Conservation (phyloP, 1,284 basidiomycete genomes). For the Tylopilus sp. region DNA sequence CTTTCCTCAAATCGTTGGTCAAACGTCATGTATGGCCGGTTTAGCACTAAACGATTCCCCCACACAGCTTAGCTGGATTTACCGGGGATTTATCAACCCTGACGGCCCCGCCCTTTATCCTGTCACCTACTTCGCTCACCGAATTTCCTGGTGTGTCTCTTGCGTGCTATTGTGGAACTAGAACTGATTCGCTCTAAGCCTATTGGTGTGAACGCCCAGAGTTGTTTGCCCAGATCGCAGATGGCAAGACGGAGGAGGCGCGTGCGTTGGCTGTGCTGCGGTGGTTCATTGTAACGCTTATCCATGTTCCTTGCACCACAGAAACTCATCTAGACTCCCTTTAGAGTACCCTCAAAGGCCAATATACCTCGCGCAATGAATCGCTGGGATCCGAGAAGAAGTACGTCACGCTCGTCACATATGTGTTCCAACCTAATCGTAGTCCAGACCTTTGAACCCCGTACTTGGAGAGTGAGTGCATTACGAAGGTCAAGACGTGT, state of each 20-base stretch:
- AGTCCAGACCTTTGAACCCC: constrained; percentile 82
- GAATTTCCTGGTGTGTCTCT: constrained; percentile 78
- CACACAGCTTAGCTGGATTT: constrained; percentile 68
- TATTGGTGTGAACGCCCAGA: constrained; percentile 93
- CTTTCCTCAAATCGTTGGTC: constrained; percentile 77
- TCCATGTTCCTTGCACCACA: neutral
- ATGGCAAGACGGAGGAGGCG: constrained; percentile 68
- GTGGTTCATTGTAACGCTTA: constrained; percentile 79
- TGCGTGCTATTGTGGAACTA: neutral
- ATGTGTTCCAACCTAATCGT: constrained; percentile 11
- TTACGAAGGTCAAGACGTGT: neutral
- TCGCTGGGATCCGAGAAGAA: constrained; percentile 97
- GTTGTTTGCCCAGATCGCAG: constrained; percentile 79
- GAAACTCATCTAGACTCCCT: constrained; percentile 4
- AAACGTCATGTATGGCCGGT: neutral
- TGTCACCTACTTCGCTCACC: constrained; percentile 80
- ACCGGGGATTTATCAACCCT: constrained; percentile 91
- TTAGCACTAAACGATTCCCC: constrained; percentile 11
- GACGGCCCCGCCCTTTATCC: constrained; percentile 93
- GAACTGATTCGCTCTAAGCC: constrained; percentile 40
- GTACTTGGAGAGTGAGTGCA: constrained; percentile 83
- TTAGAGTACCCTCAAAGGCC: constrained; percentile 87
- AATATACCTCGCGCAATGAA: constrained; percentile 92
- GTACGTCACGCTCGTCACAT: constrained; percentile 38
- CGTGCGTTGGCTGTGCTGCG: constrained; percentile 73